Conservation (phyloP, 495 filamentous ascomycete species). For the Pseudoneurospora amorphoporcata region DNA sequence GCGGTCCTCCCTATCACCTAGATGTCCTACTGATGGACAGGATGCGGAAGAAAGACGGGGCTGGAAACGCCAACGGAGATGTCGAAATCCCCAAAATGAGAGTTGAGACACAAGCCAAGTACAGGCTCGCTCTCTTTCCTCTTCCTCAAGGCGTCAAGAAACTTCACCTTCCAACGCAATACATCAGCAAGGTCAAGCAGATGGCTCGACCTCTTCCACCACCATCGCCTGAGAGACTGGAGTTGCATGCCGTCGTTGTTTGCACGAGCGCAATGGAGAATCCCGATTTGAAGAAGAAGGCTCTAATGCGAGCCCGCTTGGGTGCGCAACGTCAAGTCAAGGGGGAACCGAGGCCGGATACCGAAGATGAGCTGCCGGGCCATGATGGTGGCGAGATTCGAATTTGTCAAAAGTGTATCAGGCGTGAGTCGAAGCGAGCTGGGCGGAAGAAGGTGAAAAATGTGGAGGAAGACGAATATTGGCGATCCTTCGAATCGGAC, state of each 20-base stretch:
- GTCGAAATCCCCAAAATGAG: constrained; percentile 55
- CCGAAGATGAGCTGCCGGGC: constrained; percentile 53
- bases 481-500: constrained; percentile 63
- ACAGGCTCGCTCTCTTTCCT: constrained; percentile 62
- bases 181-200: constrained; percentile 85
- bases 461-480: constrained; percentile 71
- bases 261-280: constrained; percentile 91
- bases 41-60: not conserved
- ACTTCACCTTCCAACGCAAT: constrained; percentile 75
- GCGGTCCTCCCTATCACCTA: not conserved
- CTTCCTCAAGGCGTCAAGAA: constrained; percentile 64
- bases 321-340: constrained; percentile 5
- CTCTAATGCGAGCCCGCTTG: constrained; percentile 53
- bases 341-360: constrained; percentile 14
- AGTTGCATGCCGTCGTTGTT: constrained; percentile 70
- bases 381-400: constrained; percentile 78
- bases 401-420: constrained; percentile 77
- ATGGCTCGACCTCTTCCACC: constrained; percentile 54
- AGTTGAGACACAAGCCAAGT: constrained; percentile 88
- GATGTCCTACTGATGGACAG: not conserved
- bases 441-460: constrained; percentile 83
- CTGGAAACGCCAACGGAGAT: not conserved
- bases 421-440: constrained; percentile 77
- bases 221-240: constrained; percentile 59
- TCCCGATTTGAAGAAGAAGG: constrained; percentile 46